phyloP scores from a whole-genome alignment of 2,329 filamentous ascomycete genomes.

The Aspergillus costaricaensis region DNA sequence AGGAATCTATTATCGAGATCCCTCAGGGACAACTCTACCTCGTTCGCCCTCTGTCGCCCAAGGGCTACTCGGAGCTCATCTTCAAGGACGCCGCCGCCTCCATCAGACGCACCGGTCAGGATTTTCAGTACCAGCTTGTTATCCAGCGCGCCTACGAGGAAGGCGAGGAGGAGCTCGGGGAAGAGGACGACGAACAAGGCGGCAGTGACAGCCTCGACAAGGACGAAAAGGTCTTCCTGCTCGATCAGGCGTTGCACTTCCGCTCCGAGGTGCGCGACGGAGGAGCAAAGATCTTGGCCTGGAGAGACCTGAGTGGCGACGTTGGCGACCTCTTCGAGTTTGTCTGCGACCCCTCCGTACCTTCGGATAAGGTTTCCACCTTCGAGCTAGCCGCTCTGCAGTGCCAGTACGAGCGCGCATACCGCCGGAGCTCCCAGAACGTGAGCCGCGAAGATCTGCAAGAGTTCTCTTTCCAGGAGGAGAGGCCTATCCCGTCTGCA shows the following conservation, averaged over 20 bases:
- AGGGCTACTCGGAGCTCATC: slow-evolving; percentile 97
- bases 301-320: slow-evolving; percentile 93
- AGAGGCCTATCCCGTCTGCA: slow-evolving; percentile 61
- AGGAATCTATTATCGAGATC: slow-evolving; percentile 92
- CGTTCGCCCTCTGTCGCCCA: slow-evolving; percentile 89
- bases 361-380: slow-evolving; percentile 69
- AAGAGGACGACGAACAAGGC: slow-evolving; percentile 83
- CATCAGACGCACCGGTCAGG: slow-evolving; percentile 88
- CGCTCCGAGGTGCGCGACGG: slow-evolving; percentile 78
- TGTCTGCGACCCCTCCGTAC: slow-evolving; percentile 78
- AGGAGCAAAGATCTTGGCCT: slow-evolving; percentile 84
- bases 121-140: slow-evolving; percentile 96
- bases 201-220: slow-evolving; percentile 79
- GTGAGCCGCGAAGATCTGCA: slow-evolving; percentile 79
- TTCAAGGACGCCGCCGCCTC: slow-evolving; percentile 95
- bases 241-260: slow-evolving; percentile 90
- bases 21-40: slow-evolving; percentile 96
- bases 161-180: slow-evolving; percentile 89
- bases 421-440: slow-evolving; percentile 73
- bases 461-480: slow-evolving; percentile 75
- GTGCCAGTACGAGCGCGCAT: slow-evolving; percentile 98
- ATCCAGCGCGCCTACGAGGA: slow-evolving; percentile 96
- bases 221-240: slow-evolving; percentile 94
- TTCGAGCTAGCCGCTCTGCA: slow-evolving; percentile 83
- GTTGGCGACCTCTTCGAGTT: slow-evolving; percentile 96